Evolutionary conservation across 2,329 filamentous ascomycete species (phyloP), one percentile per base, ranked within the genome.

Genomic region (Xylariaceae sp.): DNA sequence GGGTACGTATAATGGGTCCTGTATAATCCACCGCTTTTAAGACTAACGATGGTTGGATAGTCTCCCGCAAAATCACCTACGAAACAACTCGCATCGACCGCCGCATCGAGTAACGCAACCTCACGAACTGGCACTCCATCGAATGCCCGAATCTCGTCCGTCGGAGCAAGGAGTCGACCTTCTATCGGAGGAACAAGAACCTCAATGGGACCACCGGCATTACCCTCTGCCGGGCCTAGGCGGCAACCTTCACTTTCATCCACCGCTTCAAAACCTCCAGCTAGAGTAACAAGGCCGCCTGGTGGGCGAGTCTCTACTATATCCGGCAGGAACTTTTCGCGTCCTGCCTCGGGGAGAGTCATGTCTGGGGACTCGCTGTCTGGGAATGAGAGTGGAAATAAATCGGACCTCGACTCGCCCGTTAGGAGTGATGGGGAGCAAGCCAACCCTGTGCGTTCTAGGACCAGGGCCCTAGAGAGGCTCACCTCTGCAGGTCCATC

Each of bases 1-100:
- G 84, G 69, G 84, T 86, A 73, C 65, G 82, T 73, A 48, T 21
- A 53, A 10, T 53, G 21, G 29, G 20, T 43, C 49, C 21, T 37
- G 20, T 40, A 46, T 49, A 7, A 18, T 21, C 16, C 29, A 20
- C 23, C 41, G 9, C 50, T 46, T 26, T 14, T 7, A 44, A 53
- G 52, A 44, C 64, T 73, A 49, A 73, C 61, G 1, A 37, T 20
- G 40, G 50, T 41, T 41, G 64, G 9, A 9, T 68, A 92, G 86
- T 91, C 88, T 56, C 89, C 90, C 2, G 87, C 84, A 0, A 93
- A 90, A 67, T 93, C 89, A 1, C 90, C 90, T 1, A 90, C 88
- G 2, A 95, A 95, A 69, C 88, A 90, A 65, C 72, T 89, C 44
- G 79, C 73, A 40, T 75, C 75, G 18, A 79, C 85, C 1, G 74